Evolutionary conservation across 1,139 yeast genomes (phyloP).

Genomic region (Pichia sp.): DNA sequence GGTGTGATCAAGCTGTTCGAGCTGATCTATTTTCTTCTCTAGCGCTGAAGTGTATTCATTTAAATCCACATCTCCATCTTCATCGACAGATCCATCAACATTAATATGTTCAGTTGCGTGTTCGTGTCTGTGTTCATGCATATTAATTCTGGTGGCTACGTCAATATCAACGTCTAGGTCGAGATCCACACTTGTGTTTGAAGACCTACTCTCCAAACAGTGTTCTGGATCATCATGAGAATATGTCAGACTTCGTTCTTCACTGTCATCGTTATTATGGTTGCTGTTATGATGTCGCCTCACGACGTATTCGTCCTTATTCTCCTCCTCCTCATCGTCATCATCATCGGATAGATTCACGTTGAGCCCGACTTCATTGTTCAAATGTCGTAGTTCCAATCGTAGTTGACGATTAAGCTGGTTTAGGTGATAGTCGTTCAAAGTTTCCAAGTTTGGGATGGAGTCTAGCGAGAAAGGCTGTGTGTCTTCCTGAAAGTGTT

Average conservation of each 20-base stretch:
- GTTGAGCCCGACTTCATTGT: constrained; percentile 8
- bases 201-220: no score
- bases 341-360: constrained; percentile 7
- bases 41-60: background rate
- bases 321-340: constrained; percentile 4
- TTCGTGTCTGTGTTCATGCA: background rate
- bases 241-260: no score
- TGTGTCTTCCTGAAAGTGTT: no score
- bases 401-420: constrained; percentile 13
- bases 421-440: constrained; percentile 10
- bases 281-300: background rate
- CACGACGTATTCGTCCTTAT: background rate
- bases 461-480: constrained; percentile 41
- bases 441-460: constrained; percentile 8
- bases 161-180: constrained; percentile 1
- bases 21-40: constrained; percentile 1
- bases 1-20: background rate
- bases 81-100: background rate
- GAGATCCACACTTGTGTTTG: no score
- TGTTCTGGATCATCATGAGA: no score
- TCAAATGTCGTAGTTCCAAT: constrained; percentile 11
- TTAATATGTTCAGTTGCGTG: background rate
- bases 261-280: constrained; percentile 1
- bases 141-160: background rate
- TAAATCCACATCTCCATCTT: background rate